Evolutionary conservation across 208 protist genomes (phyloP), one percentile per base, ranked within the genome.

Genomic region (Willaertia magna): DNA sequence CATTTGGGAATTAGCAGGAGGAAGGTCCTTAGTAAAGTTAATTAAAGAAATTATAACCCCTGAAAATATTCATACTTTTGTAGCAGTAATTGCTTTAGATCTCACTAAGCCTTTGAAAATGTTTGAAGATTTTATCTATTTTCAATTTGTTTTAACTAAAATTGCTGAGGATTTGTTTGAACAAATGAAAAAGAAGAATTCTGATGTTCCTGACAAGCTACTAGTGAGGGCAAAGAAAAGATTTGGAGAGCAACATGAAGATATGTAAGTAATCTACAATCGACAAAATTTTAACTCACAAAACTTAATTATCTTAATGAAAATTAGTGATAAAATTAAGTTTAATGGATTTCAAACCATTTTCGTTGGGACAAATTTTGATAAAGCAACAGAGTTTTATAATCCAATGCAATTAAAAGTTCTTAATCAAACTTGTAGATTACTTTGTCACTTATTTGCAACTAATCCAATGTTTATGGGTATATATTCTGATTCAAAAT

Each of bases 1-100:
- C 87, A 95, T 96, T 82, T 96, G 93, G 93, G 93, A 96, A 85
- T 90, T 96, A 43, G 94, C 92, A 26, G 93, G 95, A 85, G 93
- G 93, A 9, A 92, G 85, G 76, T 91, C 95, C 52, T 87, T 96
- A 40, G 87, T 91, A 30, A 90, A 93, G 86, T 89, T 96, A 84
- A 89, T 92, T 14, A 93, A 96, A n/a, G 92, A 96, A 48, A 92
- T 95, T 14, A 75, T 96, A 14, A 94, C 90, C 4, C 89, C 93
- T 12, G 93, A 96, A 49, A 95, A 94, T 88, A 87, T 96, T 1
- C 94, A 96, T 85, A 87, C 90, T 22, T 85, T 93, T 16, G 86
- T 93, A 11, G 84, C 89, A 7, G 89, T 88, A 0, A 91, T 96
- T n/a, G 94, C 95, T 34, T 93, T 96, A 9, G 93, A 96, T 78